Evolutionary conservation across 2,329 filamentous ascomycete species (phyloP), one percentile per base, ranked within the genome.

Genomic region (Cercospora canescens): DNA sequence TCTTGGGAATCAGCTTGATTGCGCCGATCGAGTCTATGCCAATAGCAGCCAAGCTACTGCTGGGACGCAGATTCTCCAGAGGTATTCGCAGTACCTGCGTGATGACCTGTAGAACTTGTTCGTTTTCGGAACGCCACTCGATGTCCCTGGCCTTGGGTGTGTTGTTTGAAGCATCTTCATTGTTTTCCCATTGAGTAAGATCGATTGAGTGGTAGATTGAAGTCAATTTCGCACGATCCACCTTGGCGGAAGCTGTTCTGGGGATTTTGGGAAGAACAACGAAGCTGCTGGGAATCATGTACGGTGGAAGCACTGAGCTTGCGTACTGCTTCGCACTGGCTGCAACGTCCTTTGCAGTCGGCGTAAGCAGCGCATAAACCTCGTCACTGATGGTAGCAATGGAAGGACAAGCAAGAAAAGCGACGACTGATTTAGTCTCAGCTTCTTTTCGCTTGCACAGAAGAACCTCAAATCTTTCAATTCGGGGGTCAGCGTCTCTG

Each of bases 21-120:
- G 67, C 67, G 14, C 60, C 67, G 28, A 68, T 68, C 2, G 67
- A 68, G 67, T 68, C 64, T 28, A 68, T 64, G 4, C 67, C 67
- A 32, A 68, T 63, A 24, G 64, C 55, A 45, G 67, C 39, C 0
- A 67, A 26, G 55, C 63, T 67, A 34, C 59, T 67, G 16, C 55
- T 57, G 26, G 66, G 52, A 9, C 59, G 54, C 5, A 67, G 28
- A 26, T 21, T 63, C 12, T 62, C 58, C 2, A 28, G 3, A 5
- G 58, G 26, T 1, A 65, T n/a, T 2, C 32, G 24, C 6, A 67
- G 59, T 11, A 32, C 41, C 32, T 62, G 37, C n/a, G 66, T 32
- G 35, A 67, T 62, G 32, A 65, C 39, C 18, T 62, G 54, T 24
- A 67, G 37, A 12, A 67, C 32, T 4, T 35, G 37, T n/a, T 39